Evolutionary conservation across 1,139 yeast species (phyloP).

Genomic region (Williopsis jadinii): DNA sequence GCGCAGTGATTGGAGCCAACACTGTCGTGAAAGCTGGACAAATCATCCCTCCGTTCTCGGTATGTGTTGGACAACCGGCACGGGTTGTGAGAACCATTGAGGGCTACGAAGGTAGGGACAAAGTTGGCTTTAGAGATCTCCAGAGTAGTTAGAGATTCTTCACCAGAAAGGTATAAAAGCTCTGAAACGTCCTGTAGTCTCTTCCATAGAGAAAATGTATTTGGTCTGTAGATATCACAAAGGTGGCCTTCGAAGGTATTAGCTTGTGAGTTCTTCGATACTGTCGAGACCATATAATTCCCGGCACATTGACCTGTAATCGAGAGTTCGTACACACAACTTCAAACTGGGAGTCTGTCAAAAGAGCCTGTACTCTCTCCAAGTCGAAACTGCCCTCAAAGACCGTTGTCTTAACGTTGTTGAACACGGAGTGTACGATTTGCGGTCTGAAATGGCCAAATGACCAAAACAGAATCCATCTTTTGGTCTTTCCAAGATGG

Average conservation of each 20-base stretch:
- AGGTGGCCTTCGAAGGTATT: constrained; percentile 6
- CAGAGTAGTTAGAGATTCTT: not conserved
- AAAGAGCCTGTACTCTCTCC: not conserved
- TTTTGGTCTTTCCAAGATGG: constrained; percentile 26
- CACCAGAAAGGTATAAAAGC: constrained; percentile 14
- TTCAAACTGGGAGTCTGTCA: too few species aligned
- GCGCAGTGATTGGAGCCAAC: constrained; percentile 63
- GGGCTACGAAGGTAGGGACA: constrained; percentile 1
- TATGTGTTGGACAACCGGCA: constrained; percentile 60
- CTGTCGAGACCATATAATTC: constrained; percentile 28
- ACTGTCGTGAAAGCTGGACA: constrained; percentile 44
- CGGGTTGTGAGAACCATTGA: constrained; percentile 32
- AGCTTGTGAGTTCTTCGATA: constrained; percentile 22
- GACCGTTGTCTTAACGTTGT: constrained; percentile 8
- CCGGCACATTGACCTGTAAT: constrained; percentile 17
- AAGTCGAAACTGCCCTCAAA: constrained; percentile 12
- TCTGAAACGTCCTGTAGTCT: constrained; percentile 14
- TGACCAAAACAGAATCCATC: constrained; percentile 40
- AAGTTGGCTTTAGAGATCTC: not conserved
- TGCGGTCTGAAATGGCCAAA: constrained; percentile 15
- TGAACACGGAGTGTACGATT: not conserved
- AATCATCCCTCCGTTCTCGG: constrained; percentile 44
- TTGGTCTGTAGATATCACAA: constrained; percentile 5
- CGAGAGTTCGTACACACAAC: too few species aligned
- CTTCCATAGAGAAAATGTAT: constrained; percentile 17